Conservation (phyloP, 75 land plant species). For the Picea sitchensis region DNA sequence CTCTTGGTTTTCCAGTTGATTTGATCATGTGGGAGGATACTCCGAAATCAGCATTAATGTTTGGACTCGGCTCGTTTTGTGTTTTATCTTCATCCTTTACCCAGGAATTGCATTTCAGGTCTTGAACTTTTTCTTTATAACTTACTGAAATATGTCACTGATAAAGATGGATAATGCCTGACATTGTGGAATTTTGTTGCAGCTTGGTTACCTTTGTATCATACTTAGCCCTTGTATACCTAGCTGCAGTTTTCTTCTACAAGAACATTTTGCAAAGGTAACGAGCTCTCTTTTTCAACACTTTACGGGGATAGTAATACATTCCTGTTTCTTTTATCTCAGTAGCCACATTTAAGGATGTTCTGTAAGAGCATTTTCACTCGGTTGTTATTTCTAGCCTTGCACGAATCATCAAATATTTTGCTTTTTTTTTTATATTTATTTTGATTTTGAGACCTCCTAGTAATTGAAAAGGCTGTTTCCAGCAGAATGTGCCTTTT, state of each 20-base stretch:
- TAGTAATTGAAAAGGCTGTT: background rate
- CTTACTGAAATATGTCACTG: background rate
- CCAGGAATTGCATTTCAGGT: constrained; percentile 75
- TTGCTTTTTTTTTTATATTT: background rate
- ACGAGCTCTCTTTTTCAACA: background rate
- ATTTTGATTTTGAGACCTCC: background rate
- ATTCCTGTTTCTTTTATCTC: background rate
- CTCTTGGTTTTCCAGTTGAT: constrained; percentile 54
- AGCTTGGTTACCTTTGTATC: constrained; percentile 70
- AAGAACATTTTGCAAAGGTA: constrained; percentile 66
- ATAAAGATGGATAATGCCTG: background rate
- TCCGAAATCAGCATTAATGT: constrained; percentile 69
- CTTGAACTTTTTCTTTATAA: background rate
- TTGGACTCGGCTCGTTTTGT: constrained; percentile 74
- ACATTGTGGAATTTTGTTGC: constrained; percentile 16
- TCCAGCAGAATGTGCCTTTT: background rate
- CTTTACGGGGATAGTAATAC: constrained; percentile 15
- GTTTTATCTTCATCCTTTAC: constrained; percentile 72
- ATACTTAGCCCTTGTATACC: constrained; percentile 72
- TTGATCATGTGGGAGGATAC: constrained; percentile 88
- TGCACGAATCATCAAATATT: background rate
- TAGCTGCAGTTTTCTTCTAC: constrained; percentile 66
- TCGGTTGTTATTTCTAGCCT: background rate
- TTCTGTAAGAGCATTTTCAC: background rate
- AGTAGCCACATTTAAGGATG: background rate